Conservation (phyloP, 2,329 filamentous ascomycete species). For the Raffaelea deltoideospora region DNA sequence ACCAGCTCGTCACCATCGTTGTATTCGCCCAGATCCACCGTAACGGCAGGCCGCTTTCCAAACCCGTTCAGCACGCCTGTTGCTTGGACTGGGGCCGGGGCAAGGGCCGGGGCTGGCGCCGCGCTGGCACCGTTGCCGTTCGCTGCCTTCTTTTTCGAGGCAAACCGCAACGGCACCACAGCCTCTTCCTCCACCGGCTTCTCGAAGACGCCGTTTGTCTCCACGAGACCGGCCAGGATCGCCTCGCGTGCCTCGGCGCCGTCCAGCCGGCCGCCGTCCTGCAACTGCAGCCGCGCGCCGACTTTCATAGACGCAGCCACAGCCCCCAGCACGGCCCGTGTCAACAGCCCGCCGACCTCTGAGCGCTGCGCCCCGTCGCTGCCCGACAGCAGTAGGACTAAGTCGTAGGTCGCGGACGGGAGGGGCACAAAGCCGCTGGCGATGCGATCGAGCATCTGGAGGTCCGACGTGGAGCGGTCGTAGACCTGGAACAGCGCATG, state of each 20-base stretch:
- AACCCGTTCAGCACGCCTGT: no score
- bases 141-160: conserved; percentile 36
- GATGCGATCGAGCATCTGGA: conserved; percentile 96
- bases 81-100: no score
- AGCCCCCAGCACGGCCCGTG: conserved; percentile 47
- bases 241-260: conserved; percentile 54
- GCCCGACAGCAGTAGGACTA: conserved; percentile 71
- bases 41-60: conserved; percentile 7
- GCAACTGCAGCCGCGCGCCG: conserved; percentile 51
- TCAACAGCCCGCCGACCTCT: conserved; percentile 50
- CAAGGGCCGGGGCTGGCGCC: neutral
- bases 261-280: conserved; percentile 43
- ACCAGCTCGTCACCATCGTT: conserved; percentile 70
- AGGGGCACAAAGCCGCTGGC: conserved; percentile 67
- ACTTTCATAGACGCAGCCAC: conserved; percentile 57
- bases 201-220: conserved; percentile 49
- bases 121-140: conserved; percentile 1
- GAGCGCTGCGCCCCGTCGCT: conserved; percentile 42
- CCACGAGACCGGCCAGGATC: conserved; percentile 66
- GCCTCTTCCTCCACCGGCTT: conserved; percentile 52
- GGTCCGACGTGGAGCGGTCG: conserved; percentile 64
- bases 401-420: conserved; percentile 63
- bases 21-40: conserved; percentile 31
- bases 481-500: conserved; percentile 54
- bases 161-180: conserved; percentile 48